Percentiles rank a stretch among this genome's conserved stretches.
Evolutionary conservation across 768 basidiomycete genomes (phyloP).

Genomic region (Coprinopsis sp.): DNA sequence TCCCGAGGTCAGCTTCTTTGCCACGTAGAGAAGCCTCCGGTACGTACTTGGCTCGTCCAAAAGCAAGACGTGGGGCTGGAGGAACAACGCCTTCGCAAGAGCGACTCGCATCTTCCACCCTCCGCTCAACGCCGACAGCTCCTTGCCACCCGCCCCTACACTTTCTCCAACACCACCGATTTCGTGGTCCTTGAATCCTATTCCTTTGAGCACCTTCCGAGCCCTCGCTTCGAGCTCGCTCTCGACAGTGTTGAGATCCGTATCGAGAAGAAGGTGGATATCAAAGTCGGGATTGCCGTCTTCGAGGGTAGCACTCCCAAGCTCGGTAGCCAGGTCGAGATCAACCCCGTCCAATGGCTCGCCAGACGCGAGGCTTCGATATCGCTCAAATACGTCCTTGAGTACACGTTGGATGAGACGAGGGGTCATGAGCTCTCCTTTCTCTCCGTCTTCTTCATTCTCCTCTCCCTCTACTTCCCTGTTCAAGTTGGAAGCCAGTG

Average conservation of each 20-base stretch:
- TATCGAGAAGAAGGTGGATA: too few relatives aligned
- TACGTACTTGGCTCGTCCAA: slow-evolving; percentile 50
- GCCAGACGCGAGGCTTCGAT: slow-evolving; percentile 23
- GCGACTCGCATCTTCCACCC: slow-evolving; percentile 62
- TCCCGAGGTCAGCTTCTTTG: background rate
- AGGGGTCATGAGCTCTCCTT: slow-evolving; percentile 25
- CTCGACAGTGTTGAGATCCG: too few relatives aligned
- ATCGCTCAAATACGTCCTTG: slow-evolving; percentile 24
- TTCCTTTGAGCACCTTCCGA: slow-evolving; percentile 46
- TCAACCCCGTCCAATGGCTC: background rate
- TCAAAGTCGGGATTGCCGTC: too few relatives aligned
- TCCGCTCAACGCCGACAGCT: slow-evolving; percentile 48
- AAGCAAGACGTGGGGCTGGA: slow-evolving; percentile 51
- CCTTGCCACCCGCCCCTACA: slow-evolving; percentile 25
- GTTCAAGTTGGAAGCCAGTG: too few relatives aligned
- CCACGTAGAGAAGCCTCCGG: background rate
- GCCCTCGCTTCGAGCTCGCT: slow-evolving; percentile 45
- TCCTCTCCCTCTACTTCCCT: too few relatives aligned
- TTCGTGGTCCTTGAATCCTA: slow-evolving; percentile 45
- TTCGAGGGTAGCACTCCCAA: too few relatives aligned
- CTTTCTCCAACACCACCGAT: slow-evolving; percentile 24
- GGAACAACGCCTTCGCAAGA: slow-evolving; percentile 54
- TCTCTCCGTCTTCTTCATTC: too few relatives aligned
- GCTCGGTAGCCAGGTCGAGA: too few relatives aligned
- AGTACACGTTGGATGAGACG: slow-evolving; percentile 21